These are phyloP conservation scores for Claviceps sp. DNA, from an alignment of 2,329 filamentous ascomycete species.

Conservation along the genomic window DNA sequence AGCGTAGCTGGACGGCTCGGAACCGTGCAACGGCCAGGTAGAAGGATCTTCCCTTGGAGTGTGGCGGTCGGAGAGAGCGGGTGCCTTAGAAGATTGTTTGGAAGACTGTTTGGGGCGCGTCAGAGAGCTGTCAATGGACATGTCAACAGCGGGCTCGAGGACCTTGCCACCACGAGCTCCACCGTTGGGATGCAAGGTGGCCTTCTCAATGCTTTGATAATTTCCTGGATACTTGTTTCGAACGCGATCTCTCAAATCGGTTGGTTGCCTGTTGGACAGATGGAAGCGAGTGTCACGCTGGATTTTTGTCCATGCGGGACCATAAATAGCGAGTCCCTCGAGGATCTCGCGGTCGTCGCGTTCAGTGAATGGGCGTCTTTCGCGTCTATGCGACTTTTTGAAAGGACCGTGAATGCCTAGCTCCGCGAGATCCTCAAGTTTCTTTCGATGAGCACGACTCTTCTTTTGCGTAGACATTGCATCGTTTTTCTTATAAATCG, in stretches of 20 bases:
- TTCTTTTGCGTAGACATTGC: slow-evolving; percentile 30
- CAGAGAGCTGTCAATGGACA: slow-evolving; percentile 33
- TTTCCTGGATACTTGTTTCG: slow-evolving; percentile 50
- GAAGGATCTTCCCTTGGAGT: slow-evolving; percentile 34
- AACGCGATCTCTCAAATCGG: slow-evolving; percentile 48
- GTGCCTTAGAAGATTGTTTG: slow-evolving; percentile 14
- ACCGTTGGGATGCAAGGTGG: slow-evolving; percentile 32
- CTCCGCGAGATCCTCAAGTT: slow-evolving; percentile 39
- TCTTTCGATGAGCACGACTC: slow-evolving; percentile 40
- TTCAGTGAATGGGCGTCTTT: slow-evolving; percentile 46
- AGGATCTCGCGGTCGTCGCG: slow-evolving; percentile 51
- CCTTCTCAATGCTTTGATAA: slow-evolving; percentile 43
- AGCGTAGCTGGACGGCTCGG: slow-evolving; percentile 17
- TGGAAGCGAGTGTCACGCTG: slow-evolving; percentile 46
- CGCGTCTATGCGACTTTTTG: slow-evolving; percentile 46
- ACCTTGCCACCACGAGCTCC: slow-evolving; percentile 25
- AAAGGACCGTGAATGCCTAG: slow-evolving; percentile 51
- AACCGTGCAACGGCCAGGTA: slow-evolving; percentile 26
- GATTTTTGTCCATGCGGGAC: slow-evolving; percentile 53
- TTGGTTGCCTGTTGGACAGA: slow-evolving; percentile 45
- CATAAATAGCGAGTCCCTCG: slow-evolving; percentile 44
- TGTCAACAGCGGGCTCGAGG: slow-evolving; percentile 38
- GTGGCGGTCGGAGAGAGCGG: slow-evolving; percentile 24
- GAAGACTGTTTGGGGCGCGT: slow-evolving; percentile 20
- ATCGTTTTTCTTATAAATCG: slow-evolving; percentile 23